Evolutionary conservation across 805 yeast genomes (phyloP).

Genomic region (Nakazawaea populi): DNA sequence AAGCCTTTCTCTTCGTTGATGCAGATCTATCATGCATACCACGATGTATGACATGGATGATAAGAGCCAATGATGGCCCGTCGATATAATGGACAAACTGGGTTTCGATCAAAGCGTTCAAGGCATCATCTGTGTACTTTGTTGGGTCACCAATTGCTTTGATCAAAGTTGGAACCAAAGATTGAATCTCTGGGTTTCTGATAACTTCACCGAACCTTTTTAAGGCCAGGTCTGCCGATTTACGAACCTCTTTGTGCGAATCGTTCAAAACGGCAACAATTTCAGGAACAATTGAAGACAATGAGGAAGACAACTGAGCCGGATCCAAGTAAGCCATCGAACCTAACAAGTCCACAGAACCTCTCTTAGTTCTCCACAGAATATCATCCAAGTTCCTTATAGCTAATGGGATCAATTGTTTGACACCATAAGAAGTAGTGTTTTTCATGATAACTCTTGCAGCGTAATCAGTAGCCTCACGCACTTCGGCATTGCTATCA

Average conservation of each 20-base stretch:
- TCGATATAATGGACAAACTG: constrained; percentile 97
- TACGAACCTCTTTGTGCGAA: constrained; percentile 93
- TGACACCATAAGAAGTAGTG: constrained; percentile 90
- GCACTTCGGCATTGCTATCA: constrained; percentile 77
- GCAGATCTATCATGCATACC: constrained; percentile 97
- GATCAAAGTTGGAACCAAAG: constrained; percentile 78
- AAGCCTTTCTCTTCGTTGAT: constrained; percentile 82
- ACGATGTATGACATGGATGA: constrained; percentile 90
- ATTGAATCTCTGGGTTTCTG: constrained; percentile 93
- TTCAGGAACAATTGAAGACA: constrained; percentile 90
- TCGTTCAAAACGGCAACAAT: constrained; percentile 93
- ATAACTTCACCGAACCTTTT: constrained; percentile 95
- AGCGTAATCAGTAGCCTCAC: constrained; percentile 84
- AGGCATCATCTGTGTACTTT: constrained; percentile 77
- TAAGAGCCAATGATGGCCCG: constrained; percentile 94
- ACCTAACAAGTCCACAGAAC: constrained; percentile 93
- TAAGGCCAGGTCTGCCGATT: constrained; percentile 86
- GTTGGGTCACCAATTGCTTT: constrained; percentile 97
- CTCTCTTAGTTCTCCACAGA: constrained; percentile 95
- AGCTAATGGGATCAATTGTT: constrained; percentile 86
- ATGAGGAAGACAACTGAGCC: constrained; percentile 81
- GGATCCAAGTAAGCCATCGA: constrained; percentile 98
- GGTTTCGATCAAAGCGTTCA: constrained; percentile 80
- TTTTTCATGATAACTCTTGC: constrained; percentile 84
- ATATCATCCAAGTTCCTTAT: constrained; percentile 79